Evolutionary conservation across 306 rosid species (phyloP), one percentile per base, ranked within the genome.

Genomic region (Begonia peltatifolia): DNA sequence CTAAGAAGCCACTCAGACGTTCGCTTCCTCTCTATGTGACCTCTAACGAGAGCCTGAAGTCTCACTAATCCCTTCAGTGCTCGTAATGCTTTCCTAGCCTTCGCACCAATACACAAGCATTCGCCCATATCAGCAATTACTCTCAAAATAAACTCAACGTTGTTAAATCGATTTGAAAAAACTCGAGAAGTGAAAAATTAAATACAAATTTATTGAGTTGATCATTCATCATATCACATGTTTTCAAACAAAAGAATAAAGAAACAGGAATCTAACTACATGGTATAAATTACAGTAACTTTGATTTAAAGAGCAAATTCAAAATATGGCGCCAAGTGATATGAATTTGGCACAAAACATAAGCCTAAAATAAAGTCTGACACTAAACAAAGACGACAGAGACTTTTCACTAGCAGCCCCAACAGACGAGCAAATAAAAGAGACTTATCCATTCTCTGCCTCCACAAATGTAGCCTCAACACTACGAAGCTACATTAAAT

Each of bases 41-140:
- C 94, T 59, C 96, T 82, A 36, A 84, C 94, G 61, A 87, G 61
- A 9, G 92, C 96, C 55, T 87, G 96, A 9, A 87, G 79, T 66
- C 74, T 84, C 70, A 87, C 96, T 62, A 87, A 56, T 70, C 94
- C 96, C 66, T 78, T 79, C 18, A 87, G 52, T 0, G 96, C 96
- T 50, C 87, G 61, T 64, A 87, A 77, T 2, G 96, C 94, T 57
- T 74, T 81, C 74, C 96, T 73, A n/a, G 94, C 96, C 96, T 87
- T 46, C 3, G 70, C 52, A 65, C 17, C 22, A 57, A 12, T 51
- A 30, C 6, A 30, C 0, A 30, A 30, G 8, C 38, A 30, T 30
- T 30, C 6, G 38, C 38, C 3, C 9, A 7, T 2, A 30, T 30
- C 38, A 30, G 38, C 38, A 30, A 30, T 30, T 30, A 30, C 6